A percentile compares a stretch with the other conserved stretches of the same genome.
Conservation (phyloP, 139 green algal species). For the Coelastrella sp. region DNA sequence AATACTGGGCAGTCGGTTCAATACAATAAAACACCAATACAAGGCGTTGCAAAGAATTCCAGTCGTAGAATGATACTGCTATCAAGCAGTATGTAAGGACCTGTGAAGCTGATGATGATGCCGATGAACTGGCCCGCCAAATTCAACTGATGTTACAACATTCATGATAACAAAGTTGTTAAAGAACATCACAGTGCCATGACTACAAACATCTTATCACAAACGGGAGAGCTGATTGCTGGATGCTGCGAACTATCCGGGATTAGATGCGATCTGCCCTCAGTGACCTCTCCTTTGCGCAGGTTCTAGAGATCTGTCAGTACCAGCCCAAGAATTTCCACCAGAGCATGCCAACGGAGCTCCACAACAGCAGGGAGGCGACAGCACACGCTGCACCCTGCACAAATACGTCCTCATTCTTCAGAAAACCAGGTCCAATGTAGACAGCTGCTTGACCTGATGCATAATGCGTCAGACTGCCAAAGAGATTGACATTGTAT, state of each 20-base stretch:
- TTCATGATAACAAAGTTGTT: background rate
- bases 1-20: background rate
- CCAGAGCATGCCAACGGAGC: conserved; percentile 82
- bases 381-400: conserved; percentile 75
- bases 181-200: background rate
- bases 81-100: background rate
- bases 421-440: conserved; percentile 91
- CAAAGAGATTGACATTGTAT: conserved; percentile 96
- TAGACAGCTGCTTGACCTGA: conserved; percentile 90
- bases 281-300: background rate
- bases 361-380: conserved; percentile 64
- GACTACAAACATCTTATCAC: background rate
- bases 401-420: conserved; percentile 81
- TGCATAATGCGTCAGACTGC: conserved; percentile 97
- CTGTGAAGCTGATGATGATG: background rate
- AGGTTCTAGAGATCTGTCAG: conserved; percentile 18
- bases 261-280: background rate
- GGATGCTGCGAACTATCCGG: background rate
- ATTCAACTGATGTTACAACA: conserved; percentile 3
- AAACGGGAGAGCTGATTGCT: background rate
- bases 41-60: background rate
- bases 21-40: background rate
- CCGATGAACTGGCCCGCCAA: background rate
- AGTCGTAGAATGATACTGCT: background rate
- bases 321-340: conserved; percentile 92